Conservation (phyloP, 257 asterid species). For the Solanum lignicaule region DNA sequence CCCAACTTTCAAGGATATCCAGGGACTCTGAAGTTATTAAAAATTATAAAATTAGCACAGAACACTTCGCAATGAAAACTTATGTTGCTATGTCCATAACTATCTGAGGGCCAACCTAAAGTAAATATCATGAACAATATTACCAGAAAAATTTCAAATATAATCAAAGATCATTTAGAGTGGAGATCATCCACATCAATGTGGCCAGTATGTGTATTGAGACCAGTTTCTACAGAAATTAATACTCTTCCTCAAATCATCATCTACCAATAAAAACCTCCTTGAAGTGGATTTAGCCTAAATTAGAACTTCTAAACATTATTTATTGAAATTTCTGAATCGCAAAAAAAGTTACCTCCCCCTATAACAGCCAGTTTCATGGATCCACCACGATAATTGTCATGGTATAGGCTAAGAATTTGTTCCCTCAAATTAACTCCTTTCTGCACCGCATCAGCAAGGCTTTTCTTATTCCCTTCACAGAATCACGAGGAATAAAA, state of each 20-base stretch:
- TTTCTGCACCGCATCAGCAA: conserved; percentile 78
- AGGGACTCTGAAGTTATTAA: conserved; percentile 60
- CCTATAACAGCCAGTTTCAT: conserved; percentile 94
- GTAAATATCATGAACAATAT: neutral
- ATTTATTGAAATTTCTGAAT: neutral
- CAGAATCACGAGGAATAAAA: conserved; percentile 2
- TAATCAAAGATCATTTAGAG: neutral
- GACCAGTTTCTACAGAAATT: neutral
- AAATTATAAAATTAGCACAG: conserved; percentile 6
- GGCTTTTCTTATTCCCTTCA: conserved; percentile 93
- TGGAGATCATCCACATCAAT: neutral
- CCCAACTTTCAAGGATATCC: conserved; percentile 86
- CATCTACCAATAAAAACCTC: neutral
- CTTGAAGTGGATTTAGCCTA: neutral
- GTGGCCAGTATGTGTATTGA: neutral
- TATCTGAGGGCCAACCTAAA: neutral
- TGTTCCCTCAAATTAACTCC: conserved; percentile 80
- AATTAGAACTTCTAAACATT: neutral
- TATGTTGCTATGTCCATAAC: neutral
- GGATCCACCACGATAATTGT: conserved; percentile 65
- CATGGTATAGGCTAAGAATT: conserved; percentile 60
- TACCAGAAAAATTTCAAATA: neutral
- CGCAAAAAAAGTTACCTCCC: conserved; percentile 48
- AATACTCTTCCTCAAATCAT: neutral
- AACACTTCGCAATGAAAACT: neutral